Base-by-base conservation (phyloP, 2,329 filamentous ascomycete genomes). In the Ceratocystis smalleyi region DNA sequence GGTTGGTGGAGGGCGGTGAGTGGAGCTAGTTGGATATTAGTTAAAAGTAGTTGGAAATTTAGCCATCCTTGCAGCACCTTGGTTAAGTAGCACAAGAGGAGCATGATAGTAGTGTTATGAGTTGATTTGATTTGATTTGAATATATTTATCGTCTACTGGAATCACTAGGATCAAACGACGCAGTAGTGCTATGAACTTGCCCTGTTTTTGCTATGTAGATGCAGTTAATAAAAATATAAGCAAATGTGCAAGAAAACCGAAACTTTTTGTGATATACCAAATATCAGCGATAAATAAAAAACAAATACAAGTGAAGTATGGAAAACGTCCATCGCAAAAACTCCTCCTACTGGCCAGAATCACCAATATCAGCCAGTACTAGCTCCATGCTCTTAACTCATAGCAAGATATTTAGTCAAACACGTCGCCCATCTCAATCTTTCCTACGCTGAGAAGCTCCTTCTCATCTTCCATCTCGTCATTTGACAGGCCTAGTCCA, bases 371-470 rank as follows among this genome's bases (percentile, higher is more conserved):
- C 22, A 51, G 8, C 24, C 8, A 24, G 24, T 51, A 22, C 47
- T 24, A 27, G n/a, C 32, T 22, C 43, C n/a, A 61, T 45, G 22
- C 17, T 27, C 6, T 43, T 60, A 8, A 40, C 3, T 5, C 27
- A 3, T n/a, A 32, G 30, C 43, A 59, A 17, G 4, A n/a, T 3
- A 35, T 32, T 27, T 66, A 67, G 32, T 68, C 66, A 66, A 68
- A 68, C 47, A 67, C 65, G n/a, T 64, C 66, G 43, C 65, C 65
- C 59, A 66, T 60, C 72, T 97, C 92, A 61, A 96, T 85, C 75
- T 87, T 91, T 5, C 94, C 94, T 61, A 99, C 87, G 73, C 89
- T 94, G 91, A 91, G 95, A 68, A 99, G 85, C 77, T 99, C 94
- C 74, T 84, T 87, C 78, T 96, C 90, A 75, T 99, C 94, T 72